Conservation (phyloP, 2,329 filamentous ascomycete species). For the Colletotrichum euphorbiae region DNA sequence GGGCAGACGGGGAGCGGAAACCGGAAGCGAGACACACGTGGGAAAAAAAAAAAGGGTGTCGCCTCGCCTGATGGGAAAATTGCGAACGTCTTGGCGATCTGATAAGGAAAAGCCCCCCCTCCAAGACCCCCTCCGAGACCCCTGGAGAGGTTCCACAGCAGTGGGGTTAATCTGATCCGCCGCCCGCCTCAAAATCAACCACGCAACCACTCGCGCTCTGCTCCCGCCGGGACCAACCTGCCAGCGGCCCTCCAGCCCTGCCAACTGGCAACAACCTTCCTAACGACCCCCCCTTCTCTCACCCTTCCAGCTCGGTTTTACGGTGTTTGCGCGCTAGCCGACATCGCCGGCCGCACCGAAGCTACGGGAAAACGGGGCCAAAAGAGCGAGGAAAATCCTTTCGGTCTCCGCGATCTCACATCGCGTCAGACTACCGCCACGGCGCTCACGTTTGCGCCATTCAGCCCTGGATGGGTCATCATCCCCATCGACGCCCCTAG, state of each 20-base stretch:
- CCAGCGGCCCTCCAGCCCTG: background rate
- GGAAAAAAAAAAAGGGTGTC: slow-evolving; percentile 24
- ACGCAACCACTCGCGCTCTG: slow-evolving; percentile 1
- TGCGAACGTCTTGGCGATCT: slow-evolving; percentile 30
- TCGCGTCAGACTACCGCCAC: background rate
- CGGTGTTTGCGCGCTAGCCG: background rate
- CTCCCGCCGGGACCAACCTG: slow-evolving; percentile 14
- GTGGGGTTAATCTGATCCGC: slow-evolving; percentile 22
- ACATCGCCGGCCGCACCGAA: slow-evolving; percentile 4
- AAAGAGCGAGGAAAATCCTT: slow-evolving; percentile 1
- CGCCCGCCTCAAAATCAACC: slow-evolving; percentile 16
- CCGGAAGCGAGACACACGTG: slow-evolving; percentile 20
- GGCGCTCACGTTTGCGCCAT: background rate
- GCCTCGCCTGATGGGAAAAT: slow-evolving; percentile 34
- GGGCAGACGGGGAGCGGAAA: background rate
- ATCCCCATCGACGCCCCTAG: background rate
- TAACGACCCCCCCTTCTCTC: background rate
- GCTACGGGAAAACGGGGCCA: background rate
- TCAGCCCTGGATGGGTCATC: background rate
- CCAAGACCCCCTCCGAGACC: background rate
- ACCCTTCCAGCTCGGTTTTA: slow-evolving; percentile 8
- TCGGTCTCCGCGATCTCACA: slow-evolving; percentile 12
- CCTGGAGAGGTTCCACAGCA: background rate
- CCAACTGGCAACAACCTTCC: background rate
- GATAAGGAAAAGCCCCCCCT: slow-evolving; percentile 33